phyloP scores from a whole-genome alignment of 2,329 filamentous ascomycete genomes.

The Colletotrichum coccodes region DNA sequence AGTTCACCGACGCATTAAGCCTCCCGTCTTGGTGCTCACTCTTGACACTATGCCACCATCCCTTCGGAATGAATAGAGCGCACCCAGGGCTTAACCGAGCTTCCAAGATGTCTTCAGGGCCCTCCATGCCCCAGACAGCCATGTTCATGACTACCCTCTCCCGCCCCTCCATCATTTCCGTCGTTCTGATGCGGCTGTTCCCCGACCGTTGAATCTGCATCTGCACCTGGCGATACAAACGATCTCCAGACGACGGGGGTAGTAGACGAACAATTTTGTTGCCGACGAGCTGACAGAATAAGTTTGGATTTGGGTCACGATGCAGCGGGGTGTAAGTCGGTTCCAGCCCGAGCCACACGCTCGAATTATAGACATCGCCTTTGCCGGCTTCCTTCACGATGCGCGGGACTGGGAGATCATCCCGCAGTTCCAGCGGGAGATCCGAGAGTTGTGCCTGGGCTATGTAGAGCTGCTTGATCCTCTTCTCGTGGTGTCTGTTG shows the following conservation, averaged over 20 bases:
- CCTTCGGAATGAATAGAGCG: constrained; percentile 78
- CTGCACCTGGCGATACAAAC: constrained; percentile 68
- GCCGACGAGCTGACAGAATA: constrained; percentile 86
- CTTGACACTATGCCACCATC: constrained; percentile 59
- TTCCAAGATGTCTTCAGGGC: constrained; percentile 54
- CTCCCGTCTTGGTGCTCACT: constrained; percentile 45
- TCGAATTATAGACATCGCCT: constrained; percentile 88
- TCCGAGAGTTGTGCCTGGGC: constrained; percentile 81
- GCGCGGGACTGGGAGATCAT: constrained; percentile 75
- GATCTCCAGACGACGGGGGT: constrained; percentile 69
- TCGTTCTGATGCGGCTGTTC: constrained; percentile 70
- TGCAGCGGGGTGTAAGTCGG: constrained; percentile 93
- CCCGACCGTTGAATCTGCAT: constrained; percentile 47
- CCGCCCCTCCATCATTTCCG: constrained; percentile 90
- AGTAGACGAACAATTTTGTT: constrained; percentile 80
- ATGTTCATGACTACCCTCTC: constrained; percentile 75
- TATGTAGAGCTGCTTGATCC: constrained; percentile 73
- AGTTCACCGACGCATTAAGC: constrained; percentile 55
- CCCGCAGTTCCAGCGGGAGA: constrained; percentile 70
- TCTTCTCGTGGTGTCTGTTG: constrained; percentile 45
- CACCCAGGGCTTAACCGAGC: constrained; percentile 72
- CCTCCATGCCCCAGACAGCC: constrained; percentile 71
- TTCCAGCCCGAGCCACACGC: constrained; percentile 87
- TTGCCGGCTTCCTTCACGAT: constrained; percentile 72
- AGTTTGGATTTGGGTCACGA: constrained; percentile 91